Base-by-base conservation (phyloP, 2,329 filamentous ascomycete species). In the Penicillium crustosum region DNA sequence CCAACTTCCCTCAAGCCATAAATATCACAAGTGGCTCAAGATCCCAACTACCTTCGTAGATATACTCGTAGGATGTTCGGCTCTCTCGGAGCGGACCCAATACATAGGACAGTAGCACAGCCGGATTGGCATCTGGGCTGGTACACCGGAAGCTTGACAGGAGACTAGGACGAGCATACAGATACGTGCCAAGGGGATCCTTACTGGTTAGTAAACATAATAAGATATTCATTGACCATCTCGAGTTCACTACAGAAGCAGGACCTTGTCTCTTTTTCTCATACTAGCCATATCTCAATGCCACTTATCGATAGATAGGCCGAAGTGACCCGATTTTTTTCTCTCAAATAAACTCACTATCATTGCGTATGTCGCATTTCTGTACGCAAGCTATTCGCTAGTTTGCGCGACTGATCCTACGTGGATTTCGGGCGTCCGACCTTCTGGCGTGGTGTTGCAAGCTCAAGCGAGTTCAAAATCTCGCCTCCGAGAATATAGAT, bases 401-500 rank as follows among this genome's bases (percentile, higher is more conserved):
- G 5, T 41, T 25, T 51, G 27, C 23, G 17, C n/a, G 17, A 31
- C 36, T 15, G 21, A 21, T 35, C n/a, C 53, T 67, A 73, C 50
- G 66, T 64, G 6, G 64, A 65, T 58, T 73, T 75, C 12, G 70
- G 63, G 41, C 71, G 66, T 31, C 69, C 68, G 29, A 51, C 59
- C 48, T 65, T 68, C 36, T 61, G 62, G 9, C 66, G 69, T 13
- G 70, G 63, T n/a, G 61, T 61, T 27, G 69, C 62, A 41, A 65
- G 66, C 43, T 82, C 79, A 25, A 89, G 76, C 1, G 82, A 83
- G 59, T 83, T 75, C n/a, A 88, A 55, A 39, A 89, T 86, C 67
- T 90, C 87, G 39, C 70, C 70, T 9, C 82, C 84, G 57, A 87
- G 83, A 9, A 82, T 73, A 66, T 86, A 84, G 17, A 81, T 80